Base-by-base conservation (phyloP, 2,329 filamentous ascomycete genomes). In the Alternaria longipes region DNA sequence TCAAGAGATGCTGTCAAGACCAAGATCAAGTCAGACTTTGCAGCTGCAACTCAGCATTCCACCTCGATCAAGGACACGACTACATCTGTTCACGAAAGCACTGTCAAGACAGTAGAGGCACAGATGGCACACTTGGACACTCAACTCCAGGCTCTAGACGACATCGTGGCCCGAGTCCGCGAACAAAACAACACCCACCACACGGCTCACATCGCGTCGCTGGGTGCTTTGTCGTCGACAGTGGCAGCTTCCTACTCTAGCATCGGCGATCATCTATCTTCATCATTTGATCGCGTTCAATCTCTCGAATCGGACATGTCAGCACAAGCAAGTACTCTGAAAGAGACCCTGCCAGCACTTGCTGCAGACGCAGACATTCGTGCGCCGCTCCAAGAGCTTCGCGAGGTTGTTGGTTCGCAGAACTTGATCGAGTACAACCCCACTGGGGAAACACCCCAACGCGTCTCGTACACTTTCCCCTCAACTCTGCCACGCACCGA, bases 101-200 rank as follows among this genome's bases (percentile, higher is more conserved):
- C 94, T 0, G 88, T 97, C 30, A 90, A 90, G 7, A 94, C 96
- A 59, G 94, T 98, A 12, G 91, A 94, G 72, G 90, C 91, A 59
- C 95, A 99, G 80, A 91, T 96, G 81, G 86, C 87, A 57, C 92
- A 97, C 68, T 90, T 99, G 74, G 90, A 91, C 62, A 86, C 85
- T n/a, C 93, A 98, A 78, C 94, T 99, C 87, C 87, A 89, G 58
- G 91, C 92, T 1, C 85, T 99, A 8, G 94, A 98, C 72, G 92
- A 94, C 67, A 97, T 97, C 70, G 93, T 98, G 40, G 86, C 90
- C 32, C 89, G 91, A 32, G 93, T 96, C 51, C 88, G 90, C 62
- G 87, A 87, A 1, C 91, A 96, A 72, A 98, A 97, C 76, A 87
- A 90, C 30, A 83, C 84, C 18, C 93, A 97, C 74, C 90, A 95